phyloP scores from a whole-genome alignment of 441 rosid species.

The Eruca vesicaria region DNA sequence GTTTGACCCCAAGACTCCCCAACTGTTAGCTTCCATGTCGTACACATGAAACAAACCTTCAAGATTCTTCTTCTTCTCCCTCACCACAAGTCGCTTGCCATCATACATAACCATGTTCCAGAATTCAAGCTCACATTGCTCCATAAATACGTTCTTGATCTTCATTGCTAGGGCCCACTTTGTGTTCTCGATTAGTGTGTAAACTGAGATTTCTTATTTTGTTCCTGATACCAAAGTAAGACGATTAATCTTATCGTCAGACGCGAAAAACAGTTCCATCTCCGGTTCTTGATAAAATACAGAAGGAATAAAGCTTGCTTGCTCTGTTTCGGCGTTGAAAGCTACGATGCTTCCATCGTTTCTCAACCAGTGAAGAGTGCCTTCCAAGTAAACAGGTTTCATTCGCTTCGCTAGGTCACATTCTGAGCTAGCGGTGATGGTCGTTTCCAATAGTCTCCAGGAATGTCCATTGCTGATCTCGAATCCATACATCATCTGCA shows the following conservation, averaged over 20 bases:
- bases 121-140: background rate
- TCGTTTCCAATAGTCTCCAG: background rate
- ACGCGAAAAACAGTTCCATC: background rate
- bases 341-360: conserved; percentile 1
- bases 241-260: background rate
- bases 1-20: background rate
- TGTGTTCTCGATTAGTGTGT: background rate
- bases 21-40: background rate
- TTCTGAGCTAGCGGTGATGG: background rate
- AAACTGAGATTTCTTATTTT: background rate
- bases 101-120: background rate
- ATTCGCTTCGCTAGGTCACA: background rate
- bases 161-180: background rate
- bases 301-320: too few relatives aligned
- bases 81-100: background rate
- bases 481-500: background rate
- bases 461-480: background rate
- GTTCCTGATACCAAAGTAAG: background rate
- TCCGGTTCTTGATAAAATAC: background rate
- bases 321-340: conserved; percentile 4
- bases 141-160: background rate
- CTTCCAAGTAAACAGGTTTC: background rate
- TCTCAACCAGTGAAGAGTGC: conserved; percentile 8
- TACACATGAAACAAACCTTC: background rate
- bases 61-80: background rate